phyloP scores from a whole-genome alignment of 1,139 yeast genomes.

The Kodamaea ohmeri region DNA sequence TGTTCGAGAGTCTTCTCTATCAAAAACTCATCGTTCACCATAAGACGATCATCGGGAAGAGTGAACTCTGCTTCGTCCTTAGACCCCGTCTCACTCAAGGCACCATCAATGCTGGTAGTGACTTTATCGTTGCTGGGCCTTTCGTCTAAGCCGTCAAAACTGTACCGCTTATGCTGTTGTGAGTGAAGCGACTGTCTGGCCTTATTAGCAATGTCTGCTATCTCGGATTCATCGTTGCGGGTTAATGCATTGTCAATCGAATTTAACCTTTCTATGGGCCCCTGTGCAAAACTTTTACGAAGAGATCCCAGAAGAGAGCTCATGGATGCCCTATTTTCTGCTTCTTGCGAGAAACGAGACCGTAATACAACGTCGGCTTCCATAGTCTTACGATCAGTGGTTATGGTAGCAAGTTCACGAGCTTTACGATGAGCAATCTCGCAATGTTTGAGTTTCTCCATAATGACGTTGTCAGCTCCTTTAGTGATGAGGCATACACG shows the following conservation, averaged over 20 bases:
- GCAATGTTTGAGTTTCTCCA: slow-evolving; percentile 64
- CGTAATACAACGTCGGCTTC: slow-evolving; percentile 80
- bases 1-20: slow-evolving; percentile 85
- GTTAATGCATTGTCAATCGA: slow-evolving; percentile 59
- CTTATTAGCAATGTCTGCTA: slow-evolving; percentile 56
- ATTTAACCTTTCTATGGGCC: slow-evolving; percentile 25
- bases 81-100: no score
- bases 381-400: slow-evolving; percentile 63
- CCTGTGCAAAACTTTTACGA: slow-evolving; percentile 23
- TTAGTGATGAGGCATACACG: slow-evolving; percentile 79
- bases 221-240: slow-evolving; percentile 52
- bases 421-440: slow-evolving; percentile 62
- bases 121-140: not conserved
- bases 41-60: slow-evolving; percentile 60
- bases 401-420: slow-evolving; percentile 56
- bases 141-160: slow-evolving; percentile 24
- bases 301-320: slow-evolving; percentile 32
- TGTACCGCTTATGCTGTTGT: slow-evolving; percentile 59
- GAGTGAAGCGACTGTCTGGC: slow-evolving; percentile 64
- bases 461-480: slow-evolving; percentile 93
- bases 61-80: not conserved
- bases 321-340: slow-evolving; percentile 27
- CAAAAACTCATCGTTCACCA: slow-evolving; percentile 73
- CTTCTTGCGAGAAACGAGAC: slow-evolving; percentile 39
- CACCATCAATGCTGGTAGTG: not conserved